Conservation (phyloP, 352 stramenopile genomes). For the Globisporangium ultimum region DNA sequence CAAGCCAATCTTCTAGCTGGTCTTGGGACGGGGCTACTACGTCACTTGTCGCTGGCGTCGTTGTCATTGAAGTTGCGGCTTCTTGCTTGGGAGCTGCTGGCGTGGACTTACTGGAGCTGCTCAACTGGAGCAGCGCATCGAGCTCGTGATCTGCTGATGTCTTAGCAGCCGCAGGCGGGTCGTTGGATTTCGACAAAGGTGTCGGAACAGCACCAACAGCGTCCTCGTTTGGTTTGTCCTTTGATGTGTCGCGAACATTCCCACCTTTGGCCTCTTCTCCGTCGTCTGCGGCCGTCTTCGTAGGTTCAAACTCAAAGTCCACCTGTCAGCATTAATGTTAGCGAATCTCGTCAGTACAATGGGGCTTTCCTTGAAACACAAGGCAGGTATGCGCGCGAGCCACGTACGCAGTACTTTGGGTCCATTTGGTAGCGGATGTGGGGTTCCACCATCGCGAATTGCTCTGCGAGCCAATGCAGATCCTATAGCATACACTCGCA, state of each 20-base stretch:
- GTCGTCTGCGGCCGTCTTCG: slow-evolving; percentile 11
- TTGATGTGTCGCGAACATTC: too few relatives aligned
- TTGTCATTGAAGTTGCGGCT: neutral
- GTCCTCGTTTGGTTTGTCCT: slow-evolving; percentile 1
- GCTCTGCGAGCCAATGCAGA: slow-evolving; percentile 61
- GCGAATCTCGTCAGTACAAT: too few relatives aligned
- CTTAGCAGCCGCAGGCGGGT: neutral
- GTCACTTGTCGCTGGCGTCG: neutral
- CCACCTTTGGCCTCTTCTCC: slow-evolving; percentile 1
- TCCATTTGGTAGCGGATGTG: slow-evolving; percentile 65
- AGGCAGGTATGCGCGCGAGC: neutral
- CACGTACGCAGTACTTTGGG: slow-evolving; percentile 68
- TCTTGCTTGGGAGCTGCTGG: slow-evolving; percentile 1
- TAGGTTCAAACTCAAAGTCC: slow-evolving; percentile 37
- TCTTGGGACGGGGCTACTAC: slow-evolving; percentile 12
- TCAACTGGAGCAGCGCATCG: slow-evolving; percentile 45
- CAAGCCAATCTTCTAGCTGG: slow-evolving; percentile 69
- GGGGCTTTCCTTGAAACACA: neutral
- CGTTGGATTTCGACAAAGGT: neutral
- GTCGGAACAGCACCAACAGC: slow-evolving; percentile 3
- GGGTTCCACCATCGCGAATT: slow-evolving; percentile 43
- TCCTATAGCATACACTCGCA: slow-evolving; percentile 28
- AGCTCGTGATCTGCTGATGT: slow-evolving; percentile 22
- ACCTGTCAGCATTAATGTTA: slow-evolving; percentile 13
- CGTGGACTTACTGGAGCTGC: neutral